Percentiles rank a stretch among this genome's conserved stretches.
Evolutionary conservation across 2,329 filamentous ascomycete species (phyloP).

Genomic region (Polychaeton citri): DNA sequence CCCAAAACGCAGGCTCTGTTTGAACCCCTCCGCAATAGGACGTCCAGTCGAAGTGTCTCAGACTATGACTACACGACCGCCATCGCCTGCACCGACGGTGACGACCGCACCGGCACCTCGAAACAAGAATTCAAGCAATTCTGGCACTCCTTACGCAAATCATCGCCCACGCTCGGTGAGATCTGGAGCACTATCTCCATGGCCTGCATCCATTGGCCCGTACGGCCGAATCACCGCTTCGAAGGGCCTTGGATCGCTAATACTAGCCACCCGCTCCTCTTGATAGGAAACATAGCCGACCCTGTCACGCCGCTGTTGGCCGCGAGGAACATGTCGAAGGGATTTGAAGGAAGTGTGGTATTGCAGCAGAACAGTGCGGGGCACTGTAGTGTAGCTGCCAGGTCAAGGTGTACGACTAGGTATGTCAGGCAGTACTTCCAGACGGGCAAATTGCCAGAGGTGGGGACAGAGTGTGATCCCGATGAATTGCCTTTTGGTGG

Average conservation of each 20-base stretch:
- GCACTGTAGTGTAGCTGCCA: slow-evolving; percentile 19
- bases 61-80: slow-evolving; percentile 8
- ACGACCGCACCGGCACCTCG: slow-evolving; percentile 15
- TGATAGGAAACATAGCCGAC: slow-evolving; percentile 44
- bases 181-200: slow-evolving; percentile 23
- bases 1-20: slow-evolving; percentile 16
- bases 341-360: slow-evolving; percentile 32
- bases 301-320: slow-evolving; percentile 45
- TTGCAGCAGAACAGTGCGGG: slow-evolving; percentile 28
- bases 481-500: slow-evolving; percentile 17
- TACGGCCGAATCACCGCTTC: slow-evolving; percentile 8
- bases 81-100: slow-evolving; percentile 25
- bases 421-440: slow-evolving; percentile 29
- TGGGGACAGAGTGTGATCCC: slow-evolving; percentile 16
- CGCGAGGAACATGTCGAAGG: slow-evolving; percentile 30
- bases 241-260: slow-evolving; percentile 17
- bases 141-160: slow-evolving; percentile 11
- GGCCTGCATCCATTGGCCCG: slow-evolving; percentile 19
- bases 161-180: slow-evolving; percentile 20
- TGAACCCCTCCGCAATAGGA: slow-evolving; percentile 9
- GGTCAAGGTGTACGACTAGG: slow-evolving; percentile 24
- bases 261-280: slow-evolving; percentile 42
- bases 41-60: background rate
- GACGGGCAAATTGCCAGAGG: slow-evolving; percentile 24
- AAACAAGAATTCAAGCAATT: slow-evolving; percentile 10